Conservation (phyloP, 129 eudicot genomes). For the Artemisia annua region DNA sequence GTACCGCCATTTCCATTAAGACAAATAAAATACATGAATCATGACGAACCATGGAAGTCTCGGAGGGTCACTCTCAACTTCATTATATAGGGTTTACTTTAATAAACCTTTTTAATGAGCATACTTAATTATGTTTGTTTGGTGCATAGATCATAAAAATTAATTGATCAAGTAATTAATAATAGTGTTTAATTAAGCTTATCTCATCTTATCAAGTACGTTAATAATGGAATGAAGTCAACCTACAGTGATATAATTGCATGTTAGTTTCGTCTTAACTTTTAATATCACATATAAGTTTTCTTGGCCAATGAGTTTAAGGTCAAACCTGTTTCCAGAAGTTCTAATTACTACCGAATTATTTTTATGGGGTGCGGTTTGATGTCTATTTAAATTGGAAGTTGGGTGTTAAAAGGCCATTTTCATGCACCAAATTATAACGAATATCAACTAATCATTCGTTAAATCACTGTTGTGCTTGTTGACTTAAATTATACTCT, state of each 20-base stretch:
- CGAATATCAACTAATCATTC: slow-evolving; percentile 12
- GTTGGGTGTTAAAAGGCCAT: slow-evolving; percentile 14
- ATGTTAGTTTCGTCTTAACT: neutral
- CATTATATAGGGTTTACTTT: neutral
- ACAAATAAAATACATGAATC: too few species aligned
- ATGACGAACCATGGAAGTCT: slow-evolving; percentile 15
- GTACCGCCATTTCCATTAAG: too few species aligned
- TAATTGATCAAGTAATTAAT: neutral
- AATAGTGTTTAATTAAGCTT: slow-evolving; percentile 19
- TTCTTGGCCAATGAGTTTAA: slow-evolving; percentile 1
- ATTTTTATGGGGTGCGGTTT: neutral
- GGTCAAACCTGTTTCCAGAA: slow-evolving; percentile 7
- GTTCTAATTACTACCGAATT: neutral
- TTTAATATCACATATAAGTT: neutral
- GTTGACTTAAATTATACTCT: too few species aligned
- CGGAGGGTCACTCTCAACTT: neutral
- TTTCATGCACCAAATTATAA: slow-evolving; percentile 12
- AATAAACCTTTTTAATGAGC: neutral
- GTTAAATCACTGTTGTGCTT: neutral
- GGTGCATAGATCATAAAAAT: neutral
- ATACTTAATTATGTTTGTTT: slow-evolving; percentile 7
- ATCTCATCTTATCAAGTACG: neutral
- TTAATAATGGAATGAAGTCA: slow-evolving; percentile 7
- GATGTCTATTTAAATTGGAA: neutral
- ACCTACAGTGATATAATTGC: neutral